These are phyloP conservation scores for Microthlaspi erraticum DNA, from an alignment of 345 rosid species.

Conservation along the genomic window DNA sequence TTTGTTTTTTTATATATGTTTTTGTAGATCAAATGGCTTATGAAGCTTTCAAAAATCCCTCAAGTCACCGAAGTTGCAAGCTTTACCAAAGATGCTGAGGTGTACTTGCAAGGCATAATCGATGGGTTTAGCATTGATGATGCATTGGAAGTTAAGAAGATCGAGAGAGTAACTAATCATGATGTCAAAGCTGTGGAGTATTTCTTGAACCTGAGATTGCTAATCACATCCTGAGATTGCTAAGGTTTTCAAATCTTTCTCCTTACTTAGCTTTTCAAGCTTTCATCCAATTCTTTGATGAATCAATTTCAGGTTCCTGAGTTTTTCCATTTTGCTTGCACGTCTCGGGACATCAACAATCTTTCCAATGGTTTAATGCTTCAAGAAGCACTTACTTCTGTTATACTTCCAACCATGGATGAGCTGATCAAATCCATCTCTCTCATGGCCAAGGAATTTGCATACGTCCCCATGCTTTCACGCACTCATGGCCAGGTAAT, in stretches of 20 bases:
- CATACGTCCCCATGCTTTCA: conserved; percentile 85
- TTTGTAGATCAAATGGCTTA: conserved; percentile 84
- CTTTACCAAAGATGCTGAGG: conserved; percentile 69
- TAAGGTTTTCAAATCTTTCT: conserved; percentile 51
- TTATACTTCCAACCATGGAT: conserved; percentile 79
- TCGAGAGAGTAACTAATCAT: conserved; percentile 87
- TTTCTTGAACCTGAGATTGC: conserved; percentile 86
- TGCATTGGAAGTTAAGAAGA: conserved; percentile 76
- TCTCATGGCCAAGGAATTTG: conserved; percentile 69
- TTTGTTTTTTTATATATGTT: neutral
- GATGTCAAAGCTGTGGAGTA: conserved; percentile 99
- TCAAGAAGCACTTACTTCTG: conserved; percentile 64
- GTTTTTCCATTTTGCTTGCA: conserved; percentile 96
- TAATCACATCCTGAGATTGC: conserved; percentile 79
- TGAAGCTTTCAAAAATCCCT: conserved; percentile 82
- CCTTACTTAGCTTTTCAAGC: neutral
- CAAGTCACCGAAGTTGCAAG: conserved; percentile 81
- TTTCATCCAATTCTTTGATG: neutral
- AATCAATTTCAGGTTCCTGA: conserved; percentile 68
- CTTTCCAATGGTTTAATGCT: conserved; percentile 94
- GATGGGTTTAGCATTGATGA: conserved; percentile 73
- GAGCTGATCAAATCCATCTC: conserved; percentile 62
- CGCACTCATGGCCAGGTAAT: conserved; percentile 98
- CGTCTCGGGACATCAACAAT: conserved; percentile 95
- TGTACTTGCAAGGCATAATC: conserved; percentile 65